phyloP scores from a whole-genome alignment of 495 filamentous ascomycete genomes.

The Pseudotulostoma volvatum region DNA sequence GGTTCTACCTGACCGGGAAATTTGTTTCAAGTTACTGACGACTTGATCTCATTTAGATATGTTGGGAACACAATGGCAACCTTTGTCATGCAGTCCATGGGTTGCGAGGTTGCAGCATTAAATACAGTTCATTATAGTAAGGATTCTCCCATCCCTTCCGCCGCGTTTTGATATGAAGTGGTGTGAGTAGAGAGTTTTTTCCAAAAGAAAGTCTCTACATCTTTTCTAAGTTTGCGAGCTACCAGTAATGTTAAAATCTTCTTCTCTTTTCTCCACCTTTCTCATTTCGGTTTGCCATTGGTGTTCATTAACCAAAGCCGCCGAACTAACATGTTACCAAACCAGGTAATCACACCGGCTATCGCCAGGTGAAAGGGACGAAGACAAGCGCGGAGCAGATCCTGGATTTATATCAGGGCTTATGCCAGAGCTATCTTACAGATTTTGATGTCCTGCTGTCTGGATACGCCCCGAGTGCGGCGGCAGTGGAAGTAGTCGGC shows the following conservation, averaged over 20 bases:
- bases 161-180: too few species aligned
- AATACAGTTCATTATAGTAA: constrained; percentile 93
- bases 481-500: constrained; percentile 69
- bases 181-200: too few species aligned
- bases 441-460: constrained; percentile 86
- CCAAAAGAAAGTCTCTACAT: too few species aligned
- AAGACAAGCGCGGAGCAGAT: constrained; percentile 69
- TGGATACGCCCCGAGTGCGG: constrained; percentile 77
- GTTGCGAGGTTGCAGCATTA: constrained; percentile 80
- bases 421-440: constrained; percentile 64
- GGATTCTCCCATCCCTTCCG: constrained; percentile 10
- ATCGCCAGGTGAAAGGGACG: constrained; percentile 71
- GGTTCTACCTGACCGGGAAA: not conserved
- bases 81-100: constrained; percentile 80
- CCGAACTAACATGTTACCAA: not conserved
- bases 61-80: constrained; percentile 94
- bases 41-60: constrained; percentile 40
- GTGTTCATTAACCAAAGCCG: too few species aligned
- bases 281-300: too few species aligned
- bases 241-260: too few species aligned
- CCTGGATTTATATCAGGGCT: constrained; percentile 63
- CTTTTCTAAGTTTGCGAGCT: too few species aligned
- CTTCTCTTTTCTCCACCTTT: too few species aligned
- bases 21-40: not conserved
- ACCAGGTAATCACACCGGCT: constrained; percentile 83